Evolutionary conservation across 73 alveolate genomes (phyloP).

Genomic region (Paramecium sexaurelia): DNA sequence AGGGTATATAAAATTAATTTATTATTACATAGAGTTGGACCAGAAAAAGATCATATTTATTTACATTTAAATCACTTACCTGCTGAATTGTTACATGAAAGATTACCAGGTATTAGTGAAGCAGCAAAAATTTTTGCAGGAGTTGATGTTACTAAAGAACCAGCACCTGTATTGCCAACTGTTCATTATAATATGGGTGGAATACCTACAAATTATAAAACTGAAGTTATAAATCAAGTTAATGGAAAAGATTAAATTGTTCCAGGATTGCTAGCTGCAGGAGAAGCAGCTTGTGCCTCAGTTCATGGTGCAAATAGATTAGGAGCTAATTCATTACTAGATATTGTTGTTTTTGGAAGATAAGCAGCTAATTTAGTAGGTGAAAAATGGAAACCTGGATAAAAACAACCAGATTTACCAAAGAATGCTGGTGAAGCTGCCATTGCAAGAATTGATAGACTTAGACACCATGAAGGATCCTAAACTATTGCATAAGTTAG

Average conservation of each 20-base stretch:
- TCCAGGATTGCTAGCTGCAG: slow-evolving; percentile 98
- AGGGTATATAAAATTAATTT: neutral
- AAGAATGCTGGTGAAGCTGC: slow-evolving; percentile 93
- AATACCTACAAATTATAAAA: slow-evolving; percentile 95
- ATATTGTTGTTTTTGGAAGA: slow-evolving; percentile 98
- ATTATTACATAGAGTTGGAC: slow-evolving; percentile 75
- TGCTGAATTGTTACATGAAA: slow-evolving; percentile 79
- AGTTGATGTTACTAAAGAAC: slow-evolving; percentile 97
- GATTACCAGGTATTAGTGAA: slow-evolving; percentile 97
- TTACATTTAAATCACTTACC: slow-evolving; percentile 93
- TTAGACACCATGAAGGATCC: slow-evolving; percentile 86
- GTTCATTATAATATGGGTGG: slow-evolving; percentile 99
- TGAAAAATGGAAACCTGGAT: slow-evolving; percentile 85
- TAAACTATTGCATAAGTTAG: slow-evolving; percentile 89
- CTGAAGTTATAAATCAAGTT: slow-evolving; percentile 85
- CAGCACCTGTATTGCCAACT: slow-evolving; percentile 98
- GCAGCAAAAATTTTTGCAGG: slow-evolving; percentile 98
- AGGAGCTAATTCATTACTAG: slow-evolving; percentile 98
- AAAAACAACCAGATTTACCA: slow-evolving; percentile 80
- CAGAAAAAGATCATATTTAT: slow-evolving; percentile 91
- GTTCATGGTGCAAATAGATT: slow-evolving; percentile 99
- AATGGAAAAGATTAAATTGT: slow-evolving; percentile 89
- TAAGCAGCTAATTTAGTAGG: slow-evolving; percentile 86
- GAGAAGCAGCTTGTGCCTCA: slow-evolving; percentile 99
- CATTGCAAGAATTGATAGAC: slow-evolving; percentile 88